A percentile compares a stretch with the other conserved stretches of the same genome.
Evolutionary conservation across 164 flowering plant genomes (phyloP).

Genomic region (Tinospora cordifolia): DNA sequence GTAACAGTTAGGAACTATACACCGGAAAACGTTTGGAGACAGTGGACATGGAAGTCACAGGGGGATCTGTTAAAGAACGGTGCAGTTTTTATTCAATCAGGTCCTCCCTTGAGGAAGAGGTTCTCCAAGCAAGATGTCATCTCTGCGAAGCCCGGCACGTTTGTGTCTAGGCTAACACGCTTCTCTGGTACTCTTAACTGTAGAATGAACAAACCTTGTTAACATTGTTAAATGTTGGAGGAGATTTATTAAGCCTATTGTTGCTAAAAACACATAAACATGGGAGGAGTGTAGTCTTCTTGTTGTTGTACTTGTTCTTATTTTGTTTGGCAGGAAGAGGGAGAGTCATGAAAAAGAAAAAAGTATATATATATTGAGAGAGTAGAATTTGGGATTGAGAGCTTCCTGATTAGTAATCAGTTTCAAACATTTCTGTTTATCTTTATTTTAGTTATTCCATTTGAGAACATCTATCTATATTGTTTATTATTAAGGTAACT

Average conservation of each 20-base stretch:
- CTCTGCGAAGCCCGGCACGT: slow-evolving; percentile 47
- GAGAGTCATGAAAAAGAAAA: neutral
- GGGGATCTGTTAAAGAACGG: slow-evolving; percentile 65
- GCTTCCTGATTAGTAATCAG: neutral
- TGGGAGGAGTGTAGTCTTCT: neutral
- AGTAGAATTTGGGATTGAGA: neutral
- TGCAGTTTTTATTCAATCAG: slow-evolving; percentile 54
- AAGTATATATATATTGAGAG: neutral
- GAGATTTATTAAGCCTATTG: neutral
- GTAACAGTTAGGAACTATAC: slow-evolving; percentile 57
- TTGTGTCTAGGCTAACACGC: slow-evolving; percentile 48
- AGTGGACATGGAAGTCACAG: slow-evolving; percentile 73
- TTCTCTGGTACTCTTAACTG: slow-evolving; percentile 48
- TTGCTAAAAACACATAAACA: neutral
- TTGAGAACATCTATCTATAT: neutral
- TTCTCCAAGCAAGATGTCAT: slow-evolving; percentile 28
- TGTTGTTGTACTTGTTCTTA: neutral
- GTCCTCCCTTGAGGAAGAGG: slow-evolving; percentile 16
- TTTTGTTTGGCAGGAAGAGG: neutral
- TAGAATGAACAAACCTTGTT: slow-evolving; percentile 25
- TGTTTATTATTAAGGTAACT: neutral
- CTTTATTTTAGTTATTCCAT: neutral
- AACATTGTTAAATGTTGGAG: slow-evolving; percentile 10
- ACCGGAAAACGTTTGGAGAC: slow-evolving; percentile 42
- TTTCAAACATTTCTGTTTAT: neutral